Evolutionary conservation across 177 flowering plant genomes (phyloP).

Genomic region (Vitis hybrid): DNA sequence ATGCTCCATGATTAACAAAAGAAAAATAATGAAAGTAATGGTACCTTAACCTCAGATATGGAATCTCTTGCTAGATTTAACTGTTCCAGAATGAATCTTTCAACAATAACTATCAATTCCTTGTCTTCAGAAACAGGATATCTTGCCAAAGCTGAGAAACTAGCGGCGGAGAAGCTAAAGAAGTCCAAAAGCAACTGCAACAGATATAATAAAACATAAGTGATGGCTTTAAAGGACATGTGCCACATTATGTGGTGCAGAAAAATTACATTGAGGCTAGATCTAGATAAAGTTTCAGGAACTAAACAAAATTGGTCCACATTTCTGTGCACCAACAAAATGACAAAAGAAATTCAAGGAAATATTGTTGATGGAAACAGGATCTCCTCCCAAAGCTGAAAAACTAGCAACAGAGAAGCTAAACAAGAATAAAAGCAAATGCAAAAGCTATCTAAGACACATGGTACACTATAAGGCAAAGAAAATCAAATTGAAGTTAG

Average conservation of each 20-base stretch:
- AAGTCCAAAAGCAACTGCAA: slow-evolving; percentile 74
- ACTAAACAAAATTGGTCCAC: neutral
- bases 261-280: neutral
- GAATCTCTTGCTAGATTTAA: slow-evolving; percentile 50
- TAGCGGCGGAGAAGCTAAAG: slow-evolving; percentile 49
- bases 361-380: too few species aligned
- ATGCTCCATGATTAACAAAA: neutral
- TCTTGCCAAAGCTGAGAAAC: slow-evolving; percentile 46
- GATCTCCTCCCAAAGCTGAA: too few species aligned
- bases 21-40: neutral
- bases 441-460: neutral
- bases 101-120: slow-evolving; percentile 36
- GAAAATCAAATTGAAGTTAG: neutral
- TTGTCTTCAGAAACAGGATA: slow-evolving; percentile 36
- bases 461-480: neutral
- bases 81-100: slow-evolving; percentile 59
- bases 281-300: neutral
- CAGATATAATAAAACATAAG: neutral
- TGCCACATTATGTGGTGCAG: neutral
- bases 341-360: neutral
- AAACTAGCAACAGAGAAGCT: too few species aligned
- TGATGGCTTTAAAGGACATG: neutral
- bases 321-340: neutral
- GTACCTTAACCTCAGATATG: slow-evolving; percentile 72
- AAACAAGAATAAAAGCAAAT: neutral